Evolutionary conservation across 805 yeast genomes (phyloP).

Genomic region (Komagataella phaffii): DNA sequence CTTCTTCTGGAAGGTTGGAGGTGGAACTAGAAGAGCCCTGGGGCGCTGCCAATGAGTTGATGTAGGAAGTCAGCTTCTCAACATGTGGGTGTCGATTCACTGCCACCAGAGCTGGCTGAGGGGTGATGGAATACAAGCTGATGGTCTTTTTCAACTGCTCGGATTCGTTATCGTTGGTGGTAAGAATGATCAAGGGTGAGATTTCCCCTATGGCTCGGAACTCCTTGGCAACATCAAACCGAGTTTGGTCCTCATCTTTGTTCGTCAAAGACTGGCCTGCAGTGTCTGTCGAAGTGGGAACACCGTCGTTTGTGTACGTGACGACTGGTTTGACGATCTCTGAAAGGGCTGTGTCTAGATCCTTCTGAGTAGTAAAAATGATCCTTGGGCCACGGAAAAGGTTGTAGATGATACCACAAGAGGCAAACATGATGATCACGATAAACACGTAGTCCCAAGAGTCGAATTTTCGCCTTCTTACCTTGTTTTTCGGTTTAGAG

Average conservation of each 20-base stretch:
- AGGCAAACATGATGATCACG: not conserved
- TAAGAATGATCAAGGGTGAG: slow-evolving; percentile 15
- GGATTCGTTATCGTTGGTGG: slow-evolving; percentile 11
- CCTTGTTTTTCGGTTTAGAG: not conserved
- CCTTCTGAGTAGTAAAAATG: not conserved
- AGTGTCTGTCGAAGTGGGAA: not conserved
- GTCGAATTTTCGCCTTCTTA: not conserved
- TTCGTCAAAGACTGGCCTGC: not conserved
- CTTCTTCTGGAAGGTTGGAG: not conserved
- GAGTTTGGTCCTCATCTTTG: not conserved
- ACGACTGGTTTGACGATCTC: not conserved
- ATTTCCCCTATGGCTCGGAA: slow-evolving; percentile 21
- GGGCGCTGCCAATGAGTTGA: slow-evolving; percentile 7
- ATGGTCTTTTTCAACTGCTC: slow-evolving; percentile 10
- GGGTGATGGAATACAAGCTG: slow-evolving; percentile 14
- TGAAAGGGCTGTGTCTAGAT: not conserved
- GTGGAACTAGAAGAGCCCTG: not conserved
- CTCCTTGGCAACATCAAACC: slow-evolving; percentile 11
- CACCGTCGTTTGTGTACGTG: not conserved
- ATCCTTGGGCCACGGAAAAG: not conserved
- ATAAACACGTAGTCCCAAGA: not conserved
- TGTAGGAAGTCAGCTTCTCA: slow-evolving; percentile 12
- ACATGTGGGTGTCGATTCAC: slow-evolving; percentile 20
- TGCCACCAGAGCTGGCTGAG: slow-evolving; percentile 20
- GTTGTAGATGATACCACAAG: not conserved